Evolutionary conservation across 2,329 filamentous ascomycete genomes (phyloP).

Genomic region (Fonsecaea nubica): DNA sequence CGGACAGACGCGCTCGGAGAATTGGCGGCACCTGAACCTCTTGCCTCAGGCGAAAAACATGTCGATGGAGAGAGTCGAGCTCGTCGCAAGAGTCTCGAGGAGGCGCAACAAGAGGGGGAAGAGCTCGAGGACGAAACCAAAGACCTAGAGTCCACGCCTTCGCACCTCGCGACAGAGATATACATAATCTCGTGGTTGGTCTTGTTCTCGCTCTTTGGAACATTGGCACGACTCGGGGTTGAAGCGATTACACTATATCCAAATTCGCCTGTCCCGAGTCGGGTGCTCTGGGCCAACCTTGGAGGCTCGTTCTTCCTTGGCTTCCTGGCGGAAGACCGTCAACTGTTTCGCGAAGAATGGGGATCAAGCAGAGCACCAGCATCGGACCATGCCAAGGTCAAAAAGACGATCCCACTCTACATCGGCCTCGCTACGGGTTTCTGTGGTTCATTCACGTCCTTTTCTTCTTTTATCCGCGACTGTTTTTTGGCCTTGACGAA

Average conservation of each 20-base stretch:
- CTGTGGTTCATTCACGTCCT: constrained; percentile 85
- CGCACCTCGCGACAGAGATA: constrained; percentile 18
- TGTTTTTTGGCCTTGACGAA: constrained; percentile 77
- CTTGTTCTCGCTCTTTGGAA: constrained; percentile 80
- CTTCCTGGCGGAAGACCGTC: constrained; percentile 76
- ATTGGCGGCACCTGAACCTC: constrained; percentile 18
- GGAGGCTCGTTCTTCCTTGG: constrained; percentile 79
- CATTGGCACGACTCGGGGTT: constrained; percentile 77
- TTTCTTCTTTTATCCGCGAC: constrained; percentile 83
- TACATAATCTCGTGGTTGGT: constrained; percentile 74
- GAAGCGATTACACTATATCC: constrained; percentile 78
- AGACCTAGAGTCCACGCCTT: constrained; percentile 8
- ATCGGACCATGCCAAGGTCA: constrained; percentile 47
- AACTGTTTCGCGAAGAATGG: constrained; percentile 65
- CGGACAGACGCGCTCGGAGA: constrained; percentile 19
- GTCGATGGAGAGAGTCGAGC: constrained; percentile 27
- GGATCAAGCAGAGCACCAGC: constrained; percentile 34
- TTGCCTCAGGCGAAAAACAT: constrained; percentile 2
- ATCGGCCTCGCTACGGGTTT: constrained; percentile 84
- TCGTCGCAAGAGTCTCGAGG: constrained; percentile 19
- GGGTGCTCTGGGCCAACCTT: constrained; percentile 83
- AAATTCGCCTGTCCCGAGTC: constrained; percentile 73
- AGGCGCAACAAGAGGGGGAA: constrained; percentile 26
- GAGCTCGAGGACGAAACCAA: constrained; percentile 9
- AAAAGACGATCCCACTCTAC: constrained; percentile 84